These are phyloP conservation scores for Sugiyamaella xylanicola DNA, from an alignment of 1,139 yeast species.

Conservation along the genomic window DNA sequence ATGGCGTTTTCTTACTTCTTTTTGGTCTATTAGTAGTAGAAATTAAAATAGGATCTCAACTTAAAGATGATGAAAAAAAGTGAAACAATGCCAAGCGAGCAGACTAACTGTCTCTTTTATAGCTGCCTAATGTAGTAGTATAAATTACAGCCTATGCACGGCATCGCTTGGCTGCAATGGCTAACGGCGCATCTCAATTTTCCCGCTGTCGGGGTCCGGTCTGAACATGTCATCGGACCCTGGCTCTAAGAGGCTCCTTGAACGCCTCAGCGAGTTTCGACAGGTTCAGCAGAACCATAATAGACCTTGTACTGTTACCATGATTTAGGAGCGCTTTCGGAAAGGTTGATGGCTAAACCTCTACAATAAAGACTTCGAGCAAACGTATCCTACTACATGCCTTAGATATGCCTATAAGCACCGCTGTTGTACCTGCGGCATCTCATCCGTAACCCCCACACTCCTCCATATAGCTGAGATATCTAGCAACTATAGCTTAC, in stretches of 20 bases:
- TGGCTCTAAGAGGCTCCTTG: too few relatives aligned
- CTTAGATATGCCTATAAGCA: neutral
- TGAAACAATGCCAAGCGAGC: neutral
- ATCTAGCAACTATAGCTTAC: neutral
- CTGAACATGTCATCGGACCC: neutral
- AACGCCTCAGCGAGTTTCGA: too few relatives aligned
- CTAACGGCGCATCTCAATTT: neutral
- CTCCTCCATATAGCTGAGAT: too few relatives aligned
- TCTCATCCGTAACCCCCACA: too few relatives aligned
- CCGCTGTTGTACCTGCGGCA: too few relatives aligned
- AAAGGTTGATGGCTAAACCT: too few relatives aligned
- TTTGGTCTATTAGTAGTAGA: neutral
- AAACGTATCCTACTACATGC: neutral
- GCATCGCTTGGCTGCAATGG: conserved; percentile 1
- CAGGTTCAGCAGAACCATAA: neutral
- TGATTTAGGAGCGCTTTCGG: too few relatives aligned
- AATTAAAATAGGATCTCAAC: neutral
- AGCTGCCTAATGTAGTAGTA: neutral
- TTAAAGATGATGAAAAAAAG: neutral
- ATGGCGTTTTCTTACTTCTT: neutral
- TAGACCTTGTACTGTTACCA: neutral
- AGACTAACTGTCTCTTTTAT: neutral
- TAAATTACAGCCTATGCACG: neutral
- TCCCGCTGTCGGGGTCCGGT: neutral
- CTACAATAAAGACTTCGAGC: too few relatives aligned